Conservation (phyloP, 805 yeast genomes). For the Candida tibetensis region DNA sequence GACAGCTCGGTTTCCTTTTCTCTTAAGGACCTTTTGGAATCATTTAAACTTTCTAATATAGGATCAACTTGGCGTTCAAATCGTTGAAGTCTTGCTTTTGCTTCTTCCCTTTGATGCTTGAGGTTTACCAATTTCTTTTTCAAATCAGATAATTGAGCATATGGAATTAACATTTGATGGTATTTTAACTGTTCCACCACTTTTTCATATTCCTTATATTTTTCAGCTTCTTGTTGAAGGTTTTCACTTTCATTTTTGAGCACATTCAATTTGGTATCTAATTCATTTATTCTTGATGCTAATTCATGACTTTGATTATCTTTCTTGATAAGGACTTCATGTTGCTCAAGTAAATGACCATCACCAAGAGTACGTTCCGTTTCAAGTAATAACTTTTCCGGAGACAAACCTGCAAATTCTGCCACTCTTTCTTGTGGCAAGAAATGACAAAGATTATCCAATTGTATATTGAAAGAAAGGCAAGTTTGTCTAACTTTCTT, state of each 20-base stretch:
- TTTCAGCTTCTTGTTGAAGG: slow-evolving; percentile 45
- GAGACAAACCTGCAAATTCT: slow-evolving; percentile 78
- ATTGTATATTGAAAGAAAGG: slow-evolving; percentile 63
- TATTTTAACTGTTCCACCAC: slow-evolving; percentile 38
- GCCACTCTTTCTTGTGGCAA: slow-evolving; percentile 95
- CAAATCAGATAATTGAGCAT: slow-evolving; percentile 39
- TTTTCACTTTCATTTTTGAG: slow-evolving; percentile 37
- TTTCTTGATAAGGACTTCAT: slow-evolving; percentile 52
- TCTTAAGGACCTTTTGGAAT: slow-evolving; percentile 6
- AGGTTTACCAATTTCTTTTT: slow-evolving; percentile 29
- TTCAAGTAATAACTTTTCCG: slow-evolving; percentile 69
- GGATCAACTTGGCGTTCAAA: slow-evolving; percentile 26
- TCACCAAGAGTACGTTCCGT: slow-evolving; percentile 79
- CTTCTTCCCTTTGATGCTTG: slow-evolving; percentile 34
- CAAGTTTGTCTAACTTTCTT: slow-evolving; percentile 44
- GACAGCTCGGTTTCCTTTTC: slow-evolving; percentile 9
- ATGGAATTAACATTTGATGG: slow-evolving; percentile 41
- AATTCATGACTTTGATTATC: slow-evolving; percentile 41
- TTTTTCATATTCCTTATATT: slow-evolving; percentile 44
- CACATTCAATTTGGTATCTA: slow-evolving; percentile 26
- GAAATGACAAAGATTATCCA: slow-evolving; percentile 90
- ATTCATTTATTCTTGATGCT: slow-evolving; percentile 23
- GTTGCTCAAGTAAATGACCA: slow-evolving; percentile 53
- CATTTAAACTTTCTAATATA: slow-evolving; percentile 13
- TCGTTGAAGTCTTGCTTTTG: slow-evolving; percentile 28